Base-by-base conservation (phyloP, 1,284 basidiomycete species). In the Polyporus tsugae region DNA sequence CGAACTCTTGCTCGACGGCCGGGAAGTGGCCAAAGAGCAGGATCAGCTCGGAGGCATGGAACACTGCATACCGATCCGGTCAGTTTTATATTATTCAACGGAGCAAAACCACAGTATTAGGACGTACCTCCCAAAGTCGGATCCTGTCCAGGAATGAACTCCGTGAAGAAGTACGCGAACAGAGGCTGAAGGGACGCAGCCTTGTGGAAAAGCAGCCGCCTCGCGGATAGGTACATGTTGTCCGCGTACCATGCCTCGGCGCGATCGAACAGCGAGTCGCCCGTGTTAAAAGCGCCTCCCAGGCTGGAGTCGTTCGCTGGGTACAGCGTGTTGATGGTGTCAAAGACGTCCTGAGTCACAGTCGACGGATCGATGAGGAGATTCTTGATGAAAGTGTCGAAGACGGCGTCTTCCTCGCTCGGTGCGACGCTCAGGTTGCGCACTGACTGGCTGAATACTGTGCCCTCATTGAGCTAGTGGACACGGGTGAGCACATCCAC, bases 261-360 rank as follows among this genome's bases (percentile, higher is more conserved):
- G 63, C 88, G 78, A 71, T 89, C 88, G 63, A 87, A 89, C 17
- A 90, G 77, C 7, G 84, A 85, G 73, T 90, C 87, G 0, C 87
- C 87, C 0, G 87, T 89, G 66, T 85, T 85, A 77, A 87, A 89
- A 0, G 82, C 81, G 2, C 82, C 85, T 1, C 85, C 86, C 1
- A 80, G 74, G 10, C 77, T 76, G 11, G 82, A 76, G 65, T 87
- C 85, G 65, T 88, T 85, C 0, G 83, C 83, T 0, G 86, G 85
- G 74, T 82, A 90, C 4, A 84, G 67, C 0, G 62, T 44, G 41
- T 83, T 74, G 46, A 87, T 82, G 4, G 78, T 72, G 62, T 79
- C 66, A 2, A 85, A 70, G 25, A 83, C 78, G 52, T 82, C 78
- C 19, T 73, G 59, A 1, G 84, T 84, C 55, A 87, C 66, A 0